phyloP scores from a whole-genome alignment of 2,329 filamentous ascomycete genomes.

The Arachnomyces sp. region DNA sequence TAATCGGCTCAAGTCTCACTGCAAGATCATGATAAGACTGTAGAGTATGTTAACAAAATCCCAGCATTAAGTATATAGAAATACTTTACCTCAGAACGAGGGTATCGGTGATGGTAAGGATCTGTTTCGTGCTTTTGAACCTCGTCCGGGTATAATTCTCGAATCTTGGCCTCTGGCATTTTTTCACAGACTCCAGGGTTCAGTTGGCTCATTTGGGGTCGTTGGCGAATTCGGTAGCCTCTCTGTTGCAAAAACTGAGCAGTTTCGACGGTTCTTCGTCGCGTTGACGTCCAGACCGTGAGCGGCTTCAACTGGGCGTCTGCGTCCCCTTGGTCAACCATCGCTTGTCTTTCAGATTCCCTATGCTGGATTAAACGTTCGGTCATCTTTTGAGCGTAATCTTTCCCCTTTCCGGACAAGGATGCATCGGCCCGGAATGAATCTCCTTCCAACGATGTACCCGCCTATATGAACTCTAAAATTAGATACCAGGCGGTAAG shows the following conservation, averaged over 20 bases:
- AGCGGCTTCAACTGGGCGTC: slow-evolving; percentile 67
- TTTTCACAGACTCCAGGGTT: slow-evolving; percentile 95
- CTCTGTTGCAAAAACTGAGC: slow-evolving; percentile 67
- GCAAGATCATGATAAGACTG: slow-evolving; percentile 97
- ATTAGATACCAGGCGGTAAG: background rate
- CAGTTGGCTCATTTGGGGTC: slow-evolving; percentile 93
- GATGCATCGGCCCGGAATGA: slow-evolving; percentile 86
- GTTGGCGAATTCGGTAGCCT: slow-evolving; percentile 80
- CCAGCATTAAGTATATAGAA: background rate
- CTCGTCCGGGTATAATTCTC: slow-evolving; percentile 77
- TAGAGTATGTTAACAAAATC: slow-evolving; percentile 3
- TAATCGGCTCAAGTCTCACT: slow-evolving; percentile 95
- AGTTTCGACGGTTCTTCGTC: slow-evolving; percentile 83
- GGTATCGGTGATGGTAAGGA: slow-evolving; percentile 94
- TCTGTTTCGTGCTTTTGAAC: slow-evolving; percentile 87
- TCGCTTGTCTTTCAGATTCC: slow-evolving; percentile 64
- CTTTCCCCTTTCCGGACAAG: slow-evolving; percentile 67
- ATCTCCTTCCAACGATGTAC: slow-evolving; percentile 77
- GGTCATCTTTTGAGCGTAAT: slow-evolving; percentile 79
- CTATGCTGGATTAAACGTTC: slow-evolving; percentile 75
- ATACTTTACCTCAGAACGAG: slow-evolving; percentile 73
- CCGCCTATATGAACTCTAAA: slow-evolving; percentile 44
- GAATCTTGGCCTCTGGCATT: slow-evolving; percentile 75
- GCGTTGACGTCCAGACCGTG: slow-evolving; percentile 90
- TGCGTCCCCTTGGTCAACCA: slow-evolving; percentile 59